Evolutionary conservation across 2,329 filamentous ascomycete genomes (phyloP), one percentile per base, ranked within the genome.

Genomic region (Curvularia lunata): DNA sequence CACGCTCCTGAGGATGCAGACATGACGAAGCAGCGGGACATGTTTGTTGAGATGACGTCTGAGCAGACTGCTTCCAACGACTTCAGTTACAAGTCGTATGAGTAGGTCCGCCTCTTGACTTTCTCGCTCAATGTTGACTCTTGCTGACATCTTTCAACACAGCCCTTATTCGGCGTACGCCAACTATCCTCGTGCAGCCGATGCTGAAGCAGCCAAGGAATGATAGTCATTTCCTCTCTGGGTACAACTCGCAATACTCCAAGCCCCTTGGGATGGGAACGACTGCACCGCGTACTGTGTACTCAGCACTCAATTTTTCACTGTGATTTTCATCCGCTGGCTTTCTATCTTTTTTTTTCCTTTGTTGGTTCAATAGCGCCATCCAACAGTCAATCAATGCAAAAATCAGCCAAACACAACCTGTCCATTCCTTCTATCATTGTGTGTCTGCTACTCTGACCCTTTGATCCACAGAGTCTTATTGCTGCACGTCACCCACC

Each of bases 131-230:
- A 48, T 5, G 3, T 13, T 5, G 5, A 5, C 8, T 16, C 13
- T 16, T 19, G 12, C 8, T 48, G 7, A 18, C 12, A n/a, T 19
- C 4, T 16, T 12, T 9, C 19, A 25, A 3, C 2, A 13, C n/a
- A 54, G 52, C 40, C 52, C 52, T 1, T 37, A 54, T 21, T 34
- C 45, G 16, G 9, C 19, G 5, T 54, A 54, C 9, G 25, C 16
- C 16, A 23, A 21, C 1, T 54, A 54, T 8, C 7, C 32, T 18
- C 30, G 45, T 1, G 45, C 27, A 30, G 37, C 10, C 18, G 45
- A 49, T 28, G 28, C 45, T 0, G 37, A 43, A 18, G 34, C 34
- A n/a, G 34, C 16, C 34, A 18, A 37, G n/a, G 34, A 37, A 37
- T 37, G 34, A 37, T 37, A 16, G 4, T 37, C 34, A 18, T 18